Base-by-base conservation (phyloP, 2,329 filamentous ascomycete genomes). In the Amesomyces nigricolor region DNA sequence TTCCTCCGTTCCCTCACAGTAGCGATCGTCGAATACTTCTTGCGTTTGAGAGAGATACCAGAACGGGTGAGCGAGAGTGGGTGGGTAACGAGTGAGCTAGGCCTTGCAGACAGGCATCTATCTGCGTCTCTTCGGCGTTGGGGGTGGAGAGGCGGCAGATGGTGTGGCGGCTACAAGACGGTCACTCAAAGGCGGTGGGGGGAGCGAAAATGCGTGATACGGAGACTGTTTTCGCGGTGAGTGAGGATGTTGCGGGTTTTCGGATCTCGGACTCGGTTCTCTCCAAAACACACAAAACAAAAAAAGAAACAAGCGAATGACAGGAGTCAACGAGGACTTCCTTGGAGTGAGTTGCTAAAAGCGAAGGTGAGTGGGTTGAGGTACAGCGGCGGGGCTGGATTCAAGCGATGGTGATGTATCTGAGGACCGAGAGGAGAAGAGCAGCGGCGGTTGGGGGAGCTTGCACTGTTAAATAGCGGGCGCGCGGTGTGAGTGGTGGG, bases 261-360 rank as follows among this genome's bases (percentile, higher is more conserved):
- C 53, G 50, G 61, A 54, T 63, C 57, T 45, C 53, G 50, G 61
- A 54, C 62, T 56, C 45, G 56, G 57, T 42, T 50, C 53, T 62
- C 55, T 62, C 54, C 60, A 57, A 61, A 60, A 65, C 63, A 65
- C 63, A 69, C 66, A 73, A 73, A 70, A 74, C 76, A 65, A 65
- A 68, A 66, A 66, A 74, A 73, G 70, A 74, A 77, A 75, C 74
- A 84, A 86, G 83, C 83, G 83, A 86, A 81, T 83, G 83, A 85
- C 82, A 84, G 82, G 83, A 86, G 82, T 78, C 83, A 74, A 78
- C 82, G 82, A 86, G 83, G 82, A 83, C 81, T 85, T 85, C 82
- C 82, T 82, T 70, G 68, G 69, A 70, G 69, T 65, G 62, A 62
- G 64, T 68, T 63, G 66, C 61, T 61, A 65, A 64, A 65, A 62